phyloP scores from a whole-genome alignment of 2,329 filamentous ascomycete species.

The Colletotrichum musicola region DNA sequence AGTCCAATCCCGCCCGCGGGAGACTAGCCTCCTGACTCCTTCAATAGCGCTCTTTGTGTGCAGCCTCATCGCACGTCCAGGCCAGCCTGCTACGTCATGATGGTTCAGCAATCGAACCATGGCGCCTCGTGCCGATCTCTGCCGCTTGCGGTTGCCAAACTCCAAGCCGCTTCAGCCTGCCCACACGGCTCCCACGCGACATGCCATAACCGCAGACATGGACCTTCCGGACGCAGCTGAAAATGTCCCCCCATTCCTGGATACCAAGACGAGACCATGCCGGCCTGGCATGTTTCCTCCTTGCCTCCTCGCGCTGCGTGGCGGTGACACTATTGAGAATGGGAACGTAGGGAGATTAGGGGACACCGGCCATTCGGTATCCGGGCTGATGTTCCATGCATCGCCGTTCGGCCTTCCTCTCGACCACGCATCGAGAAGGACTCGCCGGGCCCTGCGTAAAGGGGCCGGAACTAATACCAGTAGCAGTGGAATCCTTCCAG shows the following conservation, averaged over 20 bases:
- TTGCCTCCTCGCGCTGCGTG: constrained; percentile 9
- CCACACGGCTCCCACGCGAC: constrained; percentile 38
- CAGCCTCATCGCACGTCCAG: constrained; percentile 20
- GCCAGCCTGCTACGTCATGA: constrained; percentile 34
- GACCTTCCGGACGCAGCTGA: constrained; percentile 22
- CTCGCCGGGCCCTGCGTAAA: not conserved
- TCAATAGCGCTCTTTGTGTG: constrained; percentile 26
- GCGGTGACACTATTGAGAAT: constrained; percentile 19
- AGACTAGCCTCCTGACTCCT: constrained; percentile 16
- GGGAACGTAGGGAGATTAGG: constrained; percentile 30
- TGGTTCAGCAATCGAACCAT: constrained; percentile 34
- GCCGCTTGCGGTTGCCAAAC: constrained; percentile 23
- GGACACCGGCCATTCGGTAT: not conserved
- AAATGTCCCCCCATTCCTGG: not conserved
- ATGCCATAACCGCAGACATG: constrained; percentile 5
- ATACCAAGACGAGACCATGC: constrained; percentile 9
- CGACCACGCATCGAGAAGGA: not conserved
- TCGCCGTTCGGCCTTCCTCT: constrained; percentile 30
- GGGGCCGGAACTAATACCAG: not conserved
- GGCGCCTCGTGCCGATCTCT: constrained; percentile 29
- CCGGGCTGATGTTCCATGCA: constrained; percentile 34
- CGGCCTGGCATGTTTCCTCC: constrained; percentile 18
- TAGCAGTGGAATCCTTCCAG: constrained; percentile 24
- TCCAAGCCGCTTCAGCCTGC: constrained; percentile 21
- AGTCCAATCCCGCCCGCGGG: constrained; percentile 5